Percentiles rank a stretch among this genome's conserved stretches.
These are phyloP conservation scores for Aspergillus niger DNA, from an alignment of 2,329 filamentous ascomycete species.

Conservation along the genomic window DNA sequence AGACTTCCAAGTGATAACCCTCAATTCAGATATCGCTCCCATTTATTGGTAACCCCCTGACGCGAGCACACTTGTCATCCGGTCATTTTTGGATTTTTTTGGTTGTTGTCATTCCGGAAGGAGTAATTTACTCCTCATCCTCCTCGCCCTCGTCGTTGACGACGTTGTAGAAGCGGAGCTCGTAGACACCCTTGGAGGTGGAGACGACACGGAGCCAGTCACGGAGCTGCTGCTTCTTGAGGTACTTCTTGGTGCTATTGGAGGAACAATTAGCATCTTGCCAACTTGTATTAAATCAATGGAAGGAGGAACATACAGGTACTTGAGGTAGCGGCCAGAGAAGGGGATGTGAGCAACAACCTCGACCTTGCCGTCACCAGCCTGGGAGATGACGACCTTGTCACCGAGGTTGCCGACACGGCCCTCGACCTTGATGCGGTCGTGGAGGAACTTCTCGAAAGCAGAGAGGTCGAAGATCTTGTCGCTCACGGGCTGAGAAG, in stretches of 20 bases:
- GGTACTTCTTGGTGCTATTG: conserved; percentile 97
- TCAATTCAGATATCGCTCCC: conserved; percentile 8
- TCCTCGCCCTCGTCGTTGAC: conserved; percentile 97
- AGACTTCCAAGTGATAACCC: conserved; percentile 12
- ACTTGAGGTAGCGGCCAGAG: conserved; percentile 99
- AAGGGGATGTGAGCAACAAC: conserved; percentile 96
- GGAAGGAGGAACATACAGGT: conserved; percentile 69
- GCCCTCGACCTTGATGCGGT: conserved; percentile 99
- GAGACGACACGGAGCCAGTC: conserved; percentile 99
- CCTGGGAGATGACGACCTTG: conserved; percentile 83
- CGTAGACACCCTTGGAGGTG: conserved; percentile 97
- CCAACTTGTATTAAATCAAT: too few relatives aligned
- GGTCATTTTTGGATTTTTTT: conserved; percentile 16
- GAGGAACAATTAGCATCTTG: too few relatives aligned
- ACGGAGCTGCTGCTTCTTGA: conserved; percentile 99
- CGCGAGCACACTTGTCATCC: conserved; percentile 7
- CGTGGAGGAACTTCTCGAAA: conserved; percentile 99
- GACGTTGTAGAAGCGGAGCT: conserved; percentile 99
- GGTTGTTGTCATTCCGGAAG: conserved; percentile 20
- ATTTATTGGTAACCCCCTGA: conserved; percentile 16
- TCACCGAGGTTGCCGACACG: conserved; percentile 98
- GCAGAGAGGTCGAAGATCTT: conserved; percentile 99
- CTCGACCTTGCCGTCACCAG: conserved; percentile 96
- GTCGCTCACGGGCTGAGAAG: conserved; percentile 95
- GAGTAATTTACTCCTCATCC: conserved; percentile 84